Percentiles rank a stretch among this genome's conserved stretches.
phyloP scores from a whole-genome alignment of 352 stramenopile genomes.

The Globisporangium polare region DNA sequence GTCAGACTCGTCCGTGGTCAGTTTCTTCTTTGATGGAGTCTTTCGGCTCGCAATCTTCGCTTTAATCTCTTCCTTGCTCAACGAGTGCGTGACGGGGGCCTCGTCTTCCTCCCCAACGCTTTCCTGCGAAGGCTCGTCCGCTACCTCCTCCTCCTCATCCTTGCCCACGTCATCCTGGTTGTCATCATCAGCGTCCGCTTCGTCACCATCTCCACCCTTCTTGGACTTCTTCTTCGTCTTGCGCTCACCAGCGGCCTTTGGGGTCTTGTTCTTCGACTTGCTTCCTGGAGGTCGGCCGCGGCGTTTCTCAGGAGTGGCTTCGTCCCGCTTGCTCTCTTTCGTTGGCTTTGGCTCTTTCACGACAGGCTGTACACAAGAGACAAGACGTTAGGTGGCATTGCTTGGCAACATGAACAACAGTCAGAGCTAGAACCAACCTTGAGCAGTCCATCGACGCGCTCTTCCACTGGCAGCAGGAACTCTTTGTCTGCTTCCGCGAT shows the following conservation, averaged over 20 bases:
- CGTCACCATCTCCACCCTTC: slow-evolving; percentile 5
- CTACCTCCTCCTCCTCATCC: slow-evolving; percentile 11
- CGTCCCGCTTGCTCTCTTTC: slow-evolving; percentile 18
- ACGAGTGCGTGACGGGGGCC: slow-evolving; percentile 20
- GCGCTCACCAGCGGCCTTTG: background rate
- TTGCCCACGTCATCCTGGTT: slow-evolving; percentile 6
- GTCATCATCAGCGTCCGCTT: slow-evolving; percentile 14
- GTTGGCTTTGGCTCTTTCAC: slow-evolving; percentile 15
- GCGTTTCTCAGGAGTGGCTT: slow-evolving; percentile 31
- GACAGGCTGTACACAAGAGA: slow-evolving; percentile 1
- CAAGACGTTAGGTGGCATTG: background rate
- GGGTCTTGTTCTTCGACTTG: slow-evolving; percentile 38
- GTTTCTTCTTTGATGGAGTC: slow-evolving; percentile 61
- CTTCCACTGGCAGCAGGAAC: slow-evolving; percentile 39
- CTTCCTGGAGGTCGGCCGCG: slow-evolving; percentile 38
- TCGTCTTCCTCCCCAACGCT: slow-evolving; percentile 41
- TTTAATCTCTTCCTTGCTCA: slow-evolving; percentile 80
- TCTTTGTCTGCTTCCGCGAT: slow-evolving; percentile 79
- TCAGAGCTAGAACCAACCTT: slow-evolving; percentile 21
- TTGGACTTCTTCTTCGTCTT: slow-evolving; percentile 30
- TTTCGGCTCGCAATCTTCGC: slow-evolving; percentile 69
- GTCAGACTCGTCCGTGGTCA: slow-evolving; percentile 19
- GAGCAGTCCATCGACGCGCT: slow-evolving; percentile 51
- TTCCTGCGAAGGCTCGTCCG: slow-evolving; percentile 12
- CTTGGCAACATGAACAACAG: background rate